Evolutionary conservation across 441 rosid genomes (phyloP).

Genomic region (Brassica hybrid): DNA sequence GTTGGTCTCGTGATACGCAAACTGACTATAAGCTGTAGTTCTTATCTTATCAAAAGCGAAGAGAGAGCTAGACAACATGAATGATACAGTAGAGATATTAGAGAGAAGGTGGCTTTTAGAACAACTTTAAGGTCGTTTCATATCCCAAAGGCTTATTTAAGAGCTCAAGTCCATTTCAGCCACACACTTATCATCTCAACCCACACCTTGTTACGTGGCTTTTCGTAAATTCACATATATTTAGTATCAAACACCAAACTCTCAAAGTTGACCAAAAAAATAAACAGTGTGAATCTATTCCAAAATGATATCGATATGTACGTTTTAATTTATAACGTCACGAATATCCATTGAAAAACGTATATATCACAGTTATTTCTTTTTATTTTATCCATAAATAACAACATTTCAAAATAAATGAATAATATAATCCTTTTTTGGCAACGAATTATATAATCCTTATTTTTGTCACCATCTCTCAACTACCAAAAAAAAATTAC

Average conservation of each 20-base stretch:
- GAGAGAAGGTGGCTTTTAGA: slow-evolving; percentile 38
- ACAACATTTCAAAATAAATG: neutral
- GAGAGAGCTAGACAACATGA: slow-evolving; percentile 7
- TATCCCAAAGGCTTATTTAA: slow-evolving; percentile 30
- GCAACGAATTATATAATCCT: no score
- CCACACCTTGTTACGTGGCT: slow-evolving; percentile 29
- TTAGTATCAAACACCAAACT: slow-evolving; percentile 11
- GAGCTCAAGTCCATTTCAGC: slow-evolving; percentile 33
- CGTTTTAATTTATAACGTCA: neutral
- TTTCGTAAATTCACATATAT: slow-evolving; percentile 22
- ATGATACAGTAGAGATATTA: slow-evolving; percentile 11
- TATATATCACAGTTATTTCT: neutral
- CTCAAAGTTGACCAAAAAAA: slow-evolving; percentile 22
- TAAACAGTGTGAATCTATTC: slow-evolving; percentile 8
- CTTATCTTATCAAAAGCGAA: slow-evolving; percentile 37
- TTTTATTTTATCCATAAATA: neutral
- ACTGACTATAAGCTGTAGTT: slow-evolving; percentile 27
- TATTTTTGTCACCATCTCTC: slow-evolving; percentile 18
- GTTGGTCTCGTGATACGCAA: slow-evolving; percentile 18
- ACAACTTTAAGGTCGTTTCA: slow-evolving; percentile 35
- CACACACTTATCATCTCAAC: slow-evolving; percentile 18
- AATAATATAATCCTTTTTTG: no score
- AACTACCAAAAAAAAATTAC: neutral
- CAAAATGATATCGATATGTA: neutral
- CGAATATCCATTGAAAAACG: neutral